A percentile compares a stretch with the other conserved stretches of the same genome.
phyloP scores from a whole-genome alignment of 352 stramenopile species.

The Saprolegnia parasitica region DNA sequence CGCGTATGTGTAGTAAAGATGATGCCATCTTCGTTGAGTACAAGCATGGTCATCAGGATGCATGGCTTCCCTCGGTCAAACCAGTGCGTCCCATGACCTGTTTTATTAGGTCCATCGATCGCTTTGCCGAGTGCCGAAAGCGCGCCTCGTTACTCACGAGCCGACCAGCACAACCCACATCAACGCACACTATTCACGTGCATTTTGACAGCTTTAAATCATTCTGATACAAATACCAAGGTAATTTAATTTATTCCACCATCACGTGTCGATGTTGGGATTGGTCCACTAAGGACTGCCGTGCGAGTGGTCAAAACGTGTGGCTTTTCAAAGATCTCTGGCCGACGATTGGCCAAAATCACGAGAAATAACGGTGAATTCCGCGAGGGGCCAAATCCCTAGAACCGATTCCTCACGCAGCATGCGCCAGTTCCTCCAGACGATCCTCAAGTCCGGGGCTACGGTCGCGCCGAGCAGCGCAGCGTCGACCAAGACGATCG shows the following conservation, averaged over 20 bases:
- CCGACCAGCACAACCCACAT: too few relatives aligned
- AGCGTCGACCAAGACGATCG: conserved; percentile 56
- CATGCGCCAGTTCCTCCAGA: conserved; percentile 29
- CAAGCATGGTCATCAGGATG: too few relatives aligned
- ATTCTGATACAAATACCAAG: not conserved
- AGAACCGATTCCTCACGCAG: not conserved
- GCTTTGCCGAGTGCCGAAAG: too few relatives aligned
- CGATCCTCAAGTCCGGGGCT: conserved; percentile 48
- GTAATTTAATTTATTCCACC: conserved; percentile 3
- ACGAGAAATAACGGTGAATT: conserved; percentile 1
- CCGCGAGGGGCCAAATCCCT: not conserved
- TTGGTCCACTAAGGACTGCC: not conserved
- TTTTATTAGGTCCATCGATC: too few relatives aligned
- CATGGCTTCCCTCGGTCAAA: too few relatives aligned
- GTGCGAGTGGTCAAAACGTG: not conserved
- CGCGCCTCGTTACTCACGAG: too few relatives aligned
- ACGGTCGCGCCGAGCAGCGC: conserved; percentile 32
- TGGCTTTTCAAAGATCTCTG: not conserved
- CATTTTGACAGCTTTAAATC: too few relatives aligned
- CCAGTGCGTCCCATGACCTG: too few relatives aligned
- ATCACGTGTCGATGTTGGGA: not conserved
- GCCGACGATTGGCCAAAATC: not conserved
- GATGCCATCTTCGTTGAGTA: too few relatives aligned
- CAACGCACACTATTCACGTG: too few relatives aligned
- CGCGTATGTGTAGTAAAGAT: too few relatives aligned